phyloP scores from a whole-genome alignment of 2,329 filamentous ascomycete species.

The Neonectria neomacrospora region DNA sequence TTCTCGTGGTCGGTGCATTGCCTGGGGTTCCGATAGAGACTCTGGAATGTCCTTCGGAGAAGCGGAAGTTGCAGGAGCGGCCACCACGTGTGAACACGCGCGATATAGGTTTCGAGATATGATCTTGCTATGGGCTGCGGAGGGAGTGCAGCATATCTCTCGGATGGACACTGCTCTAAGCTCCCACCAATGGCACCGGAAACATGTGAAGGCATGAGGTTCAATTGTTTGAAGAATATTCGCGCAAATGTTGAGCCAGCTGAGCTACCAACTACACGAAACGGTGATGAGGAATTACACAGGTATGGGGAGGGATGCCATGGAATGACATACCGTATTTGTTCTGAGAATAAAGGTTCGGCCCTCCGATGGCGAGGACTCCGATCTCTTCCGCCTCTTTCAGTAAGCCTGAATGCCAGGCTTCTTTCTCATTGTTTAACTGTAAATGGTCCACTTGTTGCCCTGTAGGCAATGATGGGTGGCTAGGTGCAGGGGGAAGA shows the following conservation, averaged over 20 bases:
- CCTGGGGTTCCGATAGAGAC: constrained; percentile 29
- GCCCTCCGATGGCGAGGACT: constrained; percentile 35
- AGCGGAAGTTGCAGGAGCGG: constrained; percentile 38
- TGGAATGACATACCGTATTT: constrained; percentile 33
- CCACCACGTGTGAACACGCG: constrained; percentile 43
- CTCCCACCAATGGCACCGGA: neutral
- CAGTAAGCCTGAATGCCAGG: neutral
- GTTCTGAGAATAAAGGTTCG: constrained; percentile 25
- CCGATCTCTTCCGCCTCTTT: constrained; percentile 43
- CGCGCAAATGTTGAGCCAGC: constrained; percentile 42
- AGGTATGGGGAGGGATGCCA: neutral
- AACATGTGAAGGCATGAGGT: constrained; percentile 15
- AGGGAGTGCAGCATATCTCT: constrained; percentile 33
- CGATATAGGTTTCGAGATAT: constrained; percentile 36
- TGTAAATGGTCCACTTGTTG: neutral
- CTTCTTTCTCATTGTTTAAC: neutral
- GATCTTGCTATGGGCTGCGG: constrained; percentile 31
- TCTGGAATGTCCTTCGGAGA: constrained; percentile 27
- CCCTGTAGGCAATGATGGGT: neutral
- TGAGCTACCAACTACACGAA: constrained; percentile 35
- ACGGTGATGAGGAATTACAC: neutral
- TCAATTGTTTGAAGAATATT: constrained; percentile 42
- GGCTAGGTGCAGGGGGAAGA: neutral
- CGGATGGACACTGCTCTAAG: constrained; percentile 14
- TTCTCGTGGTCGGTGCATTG: constrained; percentile 29